Evolutionary conservation across 331 rosid species (phyloP).

Genomic region (Malus hybrid): DNA sequence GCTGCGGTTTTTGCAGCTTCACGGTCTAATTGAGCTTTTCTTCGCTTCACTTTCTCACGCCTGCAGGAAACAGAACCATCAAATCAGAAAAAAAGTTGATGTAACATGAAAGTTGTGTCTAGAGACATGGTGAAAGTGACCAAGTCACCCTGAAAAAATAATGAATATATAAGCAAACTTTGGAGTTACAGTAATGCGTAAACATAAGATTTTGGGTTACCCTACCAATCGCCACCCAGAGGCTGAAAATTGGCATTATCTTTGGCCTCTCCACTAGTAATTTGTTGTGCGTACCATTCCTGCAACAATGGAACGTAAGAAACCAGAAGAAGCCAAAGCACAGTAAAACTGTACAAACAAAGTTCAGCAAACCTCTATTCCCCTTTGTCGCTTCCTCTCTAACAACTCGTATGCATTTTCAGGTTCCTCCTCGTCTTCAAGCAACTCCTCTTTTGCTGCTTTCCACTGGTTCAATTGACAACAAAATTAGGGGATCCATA

Average conservation of each 20-base stretch:
- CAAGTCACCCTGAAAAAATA: background rate
- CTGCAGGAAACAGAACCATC: conserved; percentile 26
- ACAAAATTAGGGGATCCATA: background rate
- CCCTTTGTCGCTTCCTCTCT: conserved; percentile 86
- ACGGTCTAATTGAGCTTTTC: conserved; percentile 57
- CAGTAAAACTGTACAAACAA: background rate
- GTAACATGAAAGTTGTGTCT: background rate
- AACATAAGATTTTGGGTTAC: background rate
- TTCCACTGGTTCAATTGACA: conserved; percentile 57
- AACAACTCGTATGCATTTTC: conserved; percentile 58
- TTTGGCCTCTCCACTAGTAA: conserved; percentile 54
- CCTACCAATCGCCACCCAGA: conserved; percentile 57
- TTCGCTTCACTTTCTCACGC: conserved; percentile 85
- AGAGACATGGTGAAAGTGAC: background rate
- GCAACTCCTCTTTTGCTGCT: conserved; percentile 97
- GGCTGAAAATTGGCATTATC: conserved; percentile 63
- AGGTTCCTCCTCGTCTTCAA: conserved; percentile 91
- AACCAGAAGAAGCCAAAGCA: background rate
- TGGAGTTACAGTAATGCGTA: background rate
- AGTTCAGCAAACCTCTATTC: conserved; percentile 63
- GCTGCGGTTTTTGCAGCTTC: conserved; percentile 22
- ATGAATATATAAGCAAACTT: too few species aligned
- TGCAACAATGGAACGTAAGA: conserved; percentile 22
- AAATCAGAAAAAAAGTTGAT: background rate
- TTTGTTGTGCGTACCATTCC: conserved; percentile 58